Base-by-base conservation (phyloP, 192 early-diverging fungal species). In the Pilobolus umbonatus region DNA sequence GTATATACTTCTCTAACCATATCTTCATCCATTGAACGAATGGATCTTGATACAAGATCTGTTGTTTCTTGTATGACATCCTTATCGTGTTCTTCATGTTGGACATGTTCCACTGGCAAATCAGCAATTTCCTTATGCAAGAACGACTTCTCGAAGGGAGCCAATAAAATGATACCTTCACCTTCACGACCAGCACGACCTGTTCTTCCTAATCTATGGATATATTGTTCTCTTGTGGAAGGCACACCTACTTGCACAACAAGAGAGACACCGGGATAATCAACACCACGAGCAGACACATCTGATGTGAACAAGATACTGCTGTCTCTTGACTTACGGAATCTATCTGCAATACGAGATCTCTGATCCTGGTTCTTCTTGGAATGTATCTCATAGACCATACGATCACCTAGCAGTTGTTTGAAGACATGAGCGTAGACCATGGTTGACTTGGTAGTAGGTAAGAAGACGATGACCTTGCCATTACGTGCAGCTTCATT, bases 281-380 rank as follows among this genome's bases (percentile, higher is more conserved):
- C 96, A 25, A 99, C 91, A 40, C 96, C 96, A 58, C 96, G 89
- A 38, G 96, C 95, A 55, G 93, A 94, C 2, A 99, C 93, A 68
- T 97, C 96, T 1, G 92, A 89, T 1, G 96, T 96, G 60, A 98
- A 83, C 56, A 99, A 75, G 34, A 98, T 83, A 36, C 78, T 68
- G 9, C 64, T 60, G 21, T 68, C 69, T 10, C 51, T 57, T 44
- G 72, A 68, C 5, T 64, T 73, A 49, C 94, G 81, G 81, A 98
- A 99, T 12, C 67, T 68, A 36, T 88, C 79, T 5, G 90, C 85
- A 3, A 87, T 81, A 17, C 78, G 74, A 12, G 80, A 78, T 43
- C 93, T 90, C 54, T 80, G 75, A 5, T 63, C 60, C 67, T 96
- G 95, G 8, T 75, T 70, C 52, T 93, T 82, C 48, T 82, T 81